Conservation (phyloP, 441 rosid species). For the Isatis lusitanica region DNA sequence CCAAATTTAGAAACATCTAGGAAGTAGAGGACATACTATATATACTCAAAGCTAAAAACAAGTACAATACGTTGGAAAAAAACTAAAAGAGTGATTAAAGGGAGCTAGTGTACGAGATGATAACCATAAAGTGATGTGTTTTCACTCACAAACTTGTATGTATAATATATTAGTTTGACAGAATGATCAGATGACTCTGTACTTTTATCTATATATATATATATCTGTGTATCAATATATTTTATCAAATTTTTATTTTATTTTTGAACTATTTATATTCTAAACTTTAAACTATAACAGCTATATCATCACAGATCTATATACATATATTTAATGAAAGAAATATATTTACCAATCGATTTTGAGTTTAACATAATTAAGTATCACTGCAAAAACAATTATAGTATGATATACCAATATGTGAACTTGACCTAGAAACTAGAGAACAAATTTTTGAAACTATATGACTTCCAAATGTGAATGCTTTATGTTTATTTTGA, state of each 20-base stretch:
- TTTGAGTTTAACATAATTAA: background rate
- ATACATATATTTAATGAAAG: background rate
- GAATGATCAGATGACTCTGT: background rate
- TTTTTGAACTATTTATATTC: background rate
- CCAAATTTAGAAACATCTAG: background rate
- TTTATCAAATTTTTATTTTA: background rate
- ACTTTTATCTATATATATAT: background rate
- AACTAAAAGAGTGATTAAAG: background rate
- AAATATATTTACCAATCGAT: background rate
- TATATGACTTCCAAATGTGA: background rate
- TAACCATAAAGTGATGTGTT: background rate
- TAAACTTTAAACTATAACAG: background rate
- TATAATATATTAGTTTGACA: background rate
- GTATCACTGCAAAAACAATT: background rate
- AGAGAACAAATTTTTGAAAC: background rate
- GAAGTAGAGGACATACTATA: background rate
- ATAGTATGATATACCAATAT: background rate
- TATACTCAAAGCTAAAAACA: background rate
- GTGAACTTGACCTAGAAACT: conserved; percentile 10
- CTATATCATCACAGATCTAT: background rate
- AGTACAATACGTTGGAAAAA: background rate
- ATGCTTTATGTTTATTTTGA: background rate
- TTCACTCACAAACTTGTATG: background rate
- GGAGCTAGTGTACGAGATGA: background rate
- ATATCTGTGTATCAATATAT: background rate